A percentile compares a stretch with the other conserved stretches of the same genome.
phyloP scores from a whole-genome alignment of 106 monocot species.

The Cymbidium sinense region DNA sequence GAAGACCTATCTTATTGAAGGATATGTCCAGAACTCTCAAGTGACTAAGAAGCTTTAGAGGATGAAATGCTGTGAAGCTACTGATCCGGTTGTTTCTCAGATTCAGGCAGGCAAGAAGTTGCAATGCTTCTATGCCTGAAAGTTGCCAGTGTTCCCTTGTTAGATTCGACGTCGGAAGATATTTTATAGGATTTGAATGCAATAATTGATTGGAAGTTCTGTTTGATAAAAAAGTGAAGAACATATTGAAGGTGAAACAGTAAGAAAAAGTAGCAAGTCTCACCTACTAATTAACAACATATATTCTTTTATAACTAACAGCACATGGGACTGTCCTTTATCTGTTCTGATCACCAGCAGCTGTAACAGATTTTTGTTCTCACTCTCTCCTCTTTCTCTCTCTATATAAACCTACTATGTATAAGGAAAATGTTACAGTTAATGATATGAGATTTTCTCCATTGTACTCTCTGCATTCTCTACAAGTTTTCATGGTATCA shows the following conservation, averaged over 20 bases:
- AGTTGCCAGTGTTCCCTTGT: not conserved
- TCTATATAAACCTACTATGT: too few species aligned
- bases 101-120: conserved; percentile 71
- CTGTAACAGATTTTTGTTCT: too few species aligned
- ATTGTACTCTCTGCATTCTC: too few species aligned
- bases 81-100: conserved; percentile 58
- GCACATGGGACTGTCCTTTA: too few species aligned
- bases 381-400: too few species aligned
- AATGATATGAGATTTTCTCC: too few species aligned
- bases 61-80: conserved; percentile 68
- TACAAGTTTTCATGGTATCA: too few species aligned
- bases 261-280: not conserved
- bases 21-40: conserved; percentile 74
- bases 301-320: too few species aligned
- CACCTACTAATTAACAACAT: conserved; percentile 81
- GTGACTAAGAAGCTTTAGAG: conserved; percentile 46
- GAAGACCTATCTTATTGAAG: conserved; percentile 71
- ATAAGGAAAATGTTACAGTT: too few species aligned
- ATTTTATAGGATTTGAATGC: not conserved
- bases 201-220: not conserved
- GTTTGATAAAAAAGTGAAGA: not conserved
- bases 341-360: too few species aligned
- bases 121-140: conserved; percentile 84
- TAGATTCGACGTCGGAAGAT: not conserved
- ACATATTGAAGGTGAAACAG: not conserved